phyloP scores from a whole-genome alignment of 2,329 filamentous ascomycete genomes.

The Fusarium pilosicola region DNA sequence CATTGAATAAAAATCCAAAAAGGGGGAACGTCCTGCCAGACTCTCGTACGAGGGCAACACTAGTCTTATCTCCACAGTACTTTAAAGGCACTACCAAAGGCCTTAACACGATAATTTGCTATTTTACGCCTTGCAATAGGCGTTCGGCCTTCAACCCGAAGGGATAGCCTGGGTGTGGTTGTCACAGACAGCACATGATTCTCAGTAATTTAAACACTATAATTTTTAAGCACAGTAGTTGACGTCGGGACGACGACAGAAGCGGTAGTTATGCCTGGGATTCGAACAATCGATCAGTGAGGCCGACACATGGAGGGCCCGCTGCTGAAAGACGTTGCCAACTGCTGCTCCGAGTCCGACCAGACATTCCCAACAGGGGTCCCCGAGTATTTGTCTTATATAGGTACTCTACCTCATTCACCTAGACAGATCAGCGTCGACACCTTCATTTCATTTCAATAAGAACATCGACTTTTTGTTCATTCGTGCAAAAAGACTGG shows the following conservation, averaged over 20 bases:
- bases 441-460: too few relatives aligned
- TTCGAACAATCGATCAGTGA: constrained; percentile 16
- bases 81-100: constrained; percentile 30
- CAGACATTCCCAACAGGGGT: background rate
- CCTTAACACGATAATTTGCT: background rate
- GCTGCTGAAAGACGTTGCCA: background rate
- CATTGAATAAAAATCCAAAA: background rate
- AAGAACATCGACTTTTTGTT: too few relatives aligned
- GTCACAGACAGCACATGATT: background rate
- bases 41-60: background rate
- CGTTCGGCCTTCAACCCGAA: background rate
- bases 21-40: background rate
- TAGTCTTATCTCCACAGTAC: constrained; percentile 3
- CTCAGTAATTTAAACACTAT: background rate
- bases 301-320: background rate
- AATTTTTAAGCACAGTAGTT: background rate
- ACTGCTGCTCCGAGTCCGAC: background rate
- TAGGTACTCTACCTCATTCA: background rate
- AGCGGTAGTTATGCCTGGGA: constrained; percentile 28
- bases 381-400: background rate
- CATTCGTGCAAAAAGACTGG: background rate
- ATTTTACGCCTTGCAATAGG: background rate
- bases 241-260: background rate
- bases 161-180: background rate
- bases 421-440: too few relatives aligned